Evolutionary conservation across 768 basidiomycete genomes (phyloP).

Genomic region (Imleria badia): DNA sequence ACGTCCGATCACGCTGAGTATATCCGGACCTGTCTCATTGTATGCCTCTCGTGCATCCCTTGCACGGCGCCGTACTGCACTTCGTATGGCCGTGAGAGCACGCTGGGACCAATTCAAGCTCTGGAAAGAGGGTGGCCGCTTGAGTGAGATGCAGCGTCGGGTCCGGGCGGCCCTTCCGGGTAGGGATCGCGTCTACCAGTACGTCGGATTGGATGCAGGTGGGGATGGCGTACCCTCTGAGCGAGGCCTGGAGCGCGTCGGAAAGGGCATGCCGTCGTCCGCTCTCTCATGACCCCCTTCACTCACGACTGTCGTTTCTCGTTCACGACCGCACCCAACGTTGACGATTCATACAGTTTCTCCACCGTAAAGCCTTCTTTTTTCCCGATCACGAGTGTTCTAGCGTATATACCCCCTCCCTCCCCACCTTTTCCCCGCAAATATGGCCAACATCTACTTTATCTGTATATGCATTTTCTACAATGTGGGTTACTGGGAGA

Average conservation of each 20-base stretch:
- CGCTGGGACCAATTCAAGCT: slow-evolving; percentile 31
- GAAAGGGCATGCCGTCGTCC: not conserved
- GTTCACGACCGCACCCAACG: slow-evolving; percentile 17
- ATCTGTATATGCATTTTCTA: slow-evolving; percentile 13
- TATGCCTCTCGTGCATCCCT: slow-evolving; percentile 23
- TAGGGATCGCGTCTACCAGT: slow-evolving; percentile 30
- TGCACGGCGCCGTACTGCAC: slow-evolving; percentile 26
- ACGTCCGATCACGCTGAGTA: slow-evolving; percentile 13
- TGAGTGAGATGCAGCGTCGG: slow-evolving; percentile 30
- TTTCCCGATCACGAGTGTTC: slow-evolving; percentile 4
- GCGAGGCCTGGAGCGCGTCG: not conserved
- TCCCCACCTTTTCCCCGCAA: not conserved
- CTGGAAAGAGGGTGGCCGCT: slow-evolving; percentile 27
- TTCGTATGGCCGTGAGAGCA: slow-evolving; percentile 27
- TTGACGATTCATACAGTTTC: not conserved
- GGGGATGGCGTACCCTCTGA: not conserved
- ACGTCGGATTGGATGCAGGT: slow-evolving; percentile 25
- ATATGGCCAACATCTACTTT: slow-evolving; percentile 17
- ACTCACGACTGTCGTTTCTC: slow-evolving; percentile 7
- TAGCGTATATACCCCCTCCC: slow-evolving; percentile 11
- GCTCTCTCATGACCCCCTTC: slow-evolving; percentile 10
- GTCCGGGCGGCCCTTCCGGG: slow-evolving; percentile 28
- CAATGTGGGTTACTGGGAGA: slow-evolving; percentile 5
- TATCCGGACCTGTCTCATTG: slow-evolving; percentile 1
- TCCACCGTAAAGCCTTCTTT: not conserved